Evolutionary conservation across 768 basidiomycete genomes (phyloP), one percentile per base, ranked within the genome.

Genomic region (Rhodosporidiobolus sp.): DNA sequence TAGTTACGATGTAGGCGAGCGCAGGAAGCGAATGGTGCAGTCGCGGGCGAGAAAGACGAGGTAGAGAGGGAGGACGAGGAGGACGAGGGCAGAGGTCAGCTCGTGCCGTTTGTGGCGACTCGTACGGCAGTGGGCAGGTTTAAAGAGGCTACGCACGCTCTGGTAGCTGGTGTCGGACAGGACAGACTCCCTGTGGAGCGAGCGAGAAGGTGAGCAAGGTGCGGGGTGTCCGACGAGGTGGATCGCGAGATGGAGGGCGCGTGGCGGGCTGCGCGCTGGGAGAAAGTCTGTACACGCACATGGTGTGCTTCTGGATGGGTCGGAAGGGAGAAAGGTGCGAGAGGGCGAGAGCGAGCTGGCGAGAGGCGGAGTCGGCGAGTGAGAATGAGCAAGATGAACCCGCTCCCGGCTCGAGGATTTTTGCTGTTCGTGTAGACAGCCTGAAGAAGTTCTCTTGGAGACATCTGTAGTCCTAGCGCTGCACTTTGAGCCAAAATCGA

Each of bases 141-240:
- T 53, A 3, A 7, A 12, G n/a, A 26, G n/a, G 52, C 16, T 28
- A n/a, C 38, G 38, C 14, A 43, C 38, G 54, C 45, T 67, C 57
- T 67, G 56, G 65, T 69, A 69, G 30, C 38, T 46, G 4, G 67
- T 69, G 60, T 69, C 67, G 50, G 60, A 62, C 3, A 69, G 45
- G 38, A 69, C 54, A 17, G 53, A 56, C 19, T 62, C 60, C 67
- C 30, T 61, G 48, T 43, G 6, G 55, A 17, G 45, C 10, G 53
- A 14, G n/a, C 26, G 28, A 53, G 63, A 26, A 19, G 26, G 38
- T 30, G 14, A 48, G 17, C 16, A 28, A 52, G 50, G 26, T 52
- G 50, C 50, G 10, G 26, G 50, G 24, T 14, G 26, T n/a, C 6
- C 19, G 22, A 22, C 12, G 26, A n/a, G 12, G 52, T 53, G 9